phyloP scores from a whole-genome alignment of 1,284 basidiomycete genomes.

The Cutaneotrichosporon cutaneum region DNA sequence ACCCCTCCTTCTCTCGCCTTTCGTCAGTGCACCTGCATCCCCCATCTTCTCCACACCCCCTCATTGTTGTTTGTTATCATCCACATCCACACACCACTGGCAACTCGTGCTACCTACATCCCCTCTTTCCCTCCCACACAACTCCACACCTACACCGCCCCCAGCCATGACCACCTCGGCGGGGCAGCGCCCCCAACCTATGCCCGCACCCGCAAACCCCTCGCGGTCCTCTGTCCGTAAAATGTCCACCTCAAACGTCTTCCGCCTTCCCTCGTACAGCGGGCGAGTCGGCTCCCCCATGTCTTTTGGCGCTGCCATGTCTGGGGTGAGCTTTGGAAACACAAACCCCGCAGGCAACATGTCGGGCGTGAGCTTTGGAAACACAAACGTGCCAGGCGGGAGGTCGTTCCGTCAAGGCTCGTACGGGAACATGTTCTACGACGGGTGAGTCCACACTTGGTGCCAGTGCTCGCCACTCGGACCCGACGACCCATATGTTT shows the following conservation, averaged over 20 bases:
- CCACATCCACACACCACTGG: too few species aligned
- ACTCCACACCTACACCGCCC: background rate
- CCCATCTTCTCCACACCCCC: background rate
- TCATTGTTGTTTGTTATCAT: background rate
- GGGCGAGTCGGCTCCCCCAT: constrained; percentile 39
- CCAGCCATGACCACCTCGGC: constrained; percentile 10
- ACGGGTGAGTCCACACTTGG: constrained; percentile 34
- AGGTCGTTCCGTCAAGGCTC: constrained; percentile 15
- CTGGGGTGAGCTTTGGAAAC: constrained; percentile 46
- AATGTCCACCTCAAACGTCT: constrained; percentile 18
- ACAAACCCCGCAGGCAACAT: constrained; percentile 33
- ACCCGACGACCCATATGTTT: background rate
- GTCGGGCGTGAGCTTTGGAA: constrained; percentile 5
- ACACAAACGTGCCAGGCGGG: constrained; percentile 33
- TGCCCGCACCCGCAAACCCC: constrained; percentile 27
- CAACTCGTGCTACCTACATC: too few species aligned
- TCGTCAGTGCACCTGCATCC: too few species aligned
- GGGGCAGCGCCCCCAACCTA: constrained; percentile 18
- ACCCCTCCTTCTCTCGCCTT: too few species aligned
- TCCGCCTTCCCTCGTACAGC: constrained; percentile 12
- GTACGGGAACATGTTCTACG: constrained; percentile 48
- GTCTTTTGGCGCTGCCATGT: constrained; percentile 48
- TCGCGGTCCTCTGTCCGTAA: constrained; percentile 19
- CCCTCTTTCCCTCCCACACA: background rate
- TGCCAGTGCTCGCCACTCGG: background rate